phyloP scores from a whole-genome alignment of 768 basidiomycete species.

The Mycena vitilis region DNA sequence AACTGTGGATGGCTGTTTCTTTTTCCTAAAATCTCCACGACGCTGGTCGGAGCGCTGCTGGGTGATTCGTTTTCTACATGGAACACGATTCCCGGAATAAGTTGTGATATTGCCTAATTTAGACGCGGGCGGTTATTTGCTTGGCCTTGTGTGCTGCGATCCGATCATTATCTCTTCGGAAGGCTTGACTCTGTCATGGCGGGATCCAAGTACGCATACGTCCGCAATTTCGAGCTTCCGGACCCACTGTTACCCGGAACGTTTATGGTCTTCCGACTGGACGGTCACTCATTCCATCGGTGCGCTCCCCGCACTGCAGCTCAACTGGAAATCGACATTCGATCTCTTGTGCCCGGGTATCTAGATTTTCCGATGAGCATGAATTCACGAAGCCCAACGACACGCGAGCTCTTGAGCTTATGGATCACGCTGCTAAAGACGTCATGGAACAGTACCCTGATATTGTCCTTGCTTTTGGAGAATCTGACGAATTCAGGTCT shows the following conservation, averaged over 20 bases:
- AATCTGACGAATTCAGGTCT: conserved; percentile 97
- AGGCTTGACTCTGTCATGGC: conserved; percentile 68
- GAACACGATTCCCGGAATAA: background rate
- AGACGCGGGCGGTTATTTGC: background rate
- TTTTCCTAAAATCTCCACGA: too few relatives aligned
- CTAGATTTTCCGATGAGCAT: conserved; percentile 88
- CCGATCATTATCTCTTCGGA: too few relatives aligned
- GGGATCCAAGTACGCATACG: conserved; percentile 92
- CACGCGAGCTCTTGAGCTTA: conserved; percentile 82
- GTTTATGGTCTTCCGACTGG: conserved; percentile 87
- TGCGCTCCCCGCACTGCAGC: conserved; percentile 42
- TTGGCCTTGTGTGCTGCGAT: too few relatives aligned
- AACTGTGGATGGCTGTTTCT: too few relatives aligned
- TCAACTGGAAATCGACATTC: background rate
- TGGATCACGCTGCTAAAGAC: conserved; percentile 89
- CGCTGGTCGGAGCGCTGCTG: too few relatives aligned
- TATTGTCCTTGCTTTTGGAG: conserved; percentile 89
- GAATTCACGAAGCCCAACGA: conserved; percentile 93
- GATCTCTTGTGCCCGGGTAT: background rate
- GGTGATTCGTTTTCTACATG: too few relatives aligned
- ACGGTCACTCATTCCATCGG: conserved; percentile 96
- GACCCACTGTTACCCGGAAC: conserved; percentile 87
- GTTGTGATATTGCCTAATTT: background rate
- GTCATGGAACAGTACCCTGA: conserved; percentile 89
- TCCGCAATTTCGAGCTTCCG: conserved; percentile 88